Evolutionary conservation across 768 basidiomycete genomes (phyloP).

Genomic region (Mrakia frigida): DNA sequence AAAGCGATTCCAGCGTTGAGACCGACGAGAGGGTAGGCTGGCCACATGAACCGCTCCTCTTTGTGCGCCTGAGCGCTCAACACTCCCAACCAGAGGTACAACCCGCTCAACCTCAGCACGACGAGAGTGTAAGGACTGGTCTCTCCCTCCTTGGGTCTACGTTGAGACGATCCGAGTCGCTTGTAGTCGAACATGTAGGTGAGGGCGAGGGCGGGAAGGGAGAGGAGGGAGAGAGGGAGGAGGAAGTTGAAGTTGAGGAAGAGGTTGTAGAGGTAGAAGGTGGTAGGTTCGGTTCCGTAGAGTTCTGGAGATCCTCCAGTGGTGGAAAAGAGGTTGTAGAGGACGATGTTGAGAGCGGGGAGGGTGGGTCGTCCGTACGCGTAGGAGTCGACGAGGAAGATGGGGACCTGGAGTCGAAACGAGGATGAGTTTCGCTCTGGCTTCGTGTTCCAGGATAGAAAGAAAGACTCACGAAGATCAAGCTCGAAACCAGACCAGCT

Average conservation of each 20-base stretch:
- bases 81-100: slow-evolving; percentile 85
- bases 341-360: slow-evolving; percentile 88
- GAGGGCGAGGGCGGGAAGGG: slow-evolving; percentile 69
- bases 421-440: not conserved
- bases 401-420: slow-evolving; percentile 60
- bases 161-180: slow-evolving; percentile 61
- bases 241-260: slow-evolving; percentile 90
- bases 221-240: slow-evolving; percentile 69
- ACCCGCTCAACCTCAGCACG: slow-evolving; percentile 69
- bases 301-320: slow-evolving; percentile 73
- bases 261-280: slow-evolving; percentile 82
- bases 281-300: slow-evolving; percentile 84
- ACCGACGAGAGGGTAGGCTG: slow-evolving; percentile 81
- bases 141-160: slow-evolving; percentile 40
- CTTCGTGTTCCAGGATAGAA: not conserved
- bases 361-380: slow-evolving; percentile 74
- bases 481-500: slow-evolving; percentile 48
- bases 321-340: slow-evolving; percentile 85
- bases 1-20: slow-evolving; percentile 90
- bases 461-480: slow-evolving; percentile 57
- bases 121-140: slow-evolving; percentile 71
- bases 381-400: slow-evolving; percentile 72
- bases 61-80: slow-evolving; percentile 83
- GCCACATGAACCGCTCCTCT: slow-evolving; percentile 98
- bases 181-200: slow-evolving; percentile 71